Evolutionary conservation across 768 basidiomycete genomes (phyloP), one percentile per base, ranked within the genome.

Genomic region (Cystobasidium onofrii): DNA sequence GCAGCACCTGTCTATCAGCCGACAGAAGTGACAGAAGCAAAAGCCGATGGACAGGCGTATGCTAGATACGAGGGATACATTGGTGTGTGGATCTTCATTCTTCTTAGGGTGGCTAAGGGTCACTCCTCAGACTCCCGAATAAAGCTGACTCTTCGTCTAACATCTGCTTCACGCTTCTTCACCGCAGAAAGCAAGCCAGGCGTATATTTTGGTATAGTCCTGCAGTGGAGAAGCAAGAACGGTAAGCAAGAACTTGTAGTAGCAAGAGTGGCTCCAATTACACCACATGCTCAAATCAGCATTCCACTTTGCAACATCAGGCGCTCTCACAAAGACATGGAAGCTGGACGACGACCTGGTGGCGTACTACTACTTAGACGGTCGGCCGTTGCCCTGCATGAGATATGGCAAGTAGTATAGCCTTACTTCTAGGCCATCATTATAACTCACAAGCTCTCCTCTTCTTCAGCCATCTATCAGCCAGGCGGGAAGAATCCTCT

Each of bases 401-500:
- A 2, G 44, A 71, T 71, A 71, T 36, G 44, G 69, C 52, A 27
- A 33, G 66, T 41, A 29, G 9, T 4, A 13, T 18, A 50, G 10
- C n/a, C n/a, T n/a, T n/a, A n/a, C n/a, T n/a, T n/a, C n/a, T n/a
- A n/a, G n/a, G n/a, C n/a, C n/a, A n/a, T 18, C 34, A 27, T 41
- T 4, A 9, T 2, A 46, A 15, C 41, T 46, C 10, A 27, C 17
- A 52, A 6, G n/a, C 25, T 46, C 29, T n/a, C 25, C 4, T 67
- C 15, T 15, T 6, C 52, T 17, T 6, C 33, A 71, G 69, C 36
- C 33, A 71, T 71, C 36, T 39, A 41, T 17, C 50, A 57, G 29
- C 69, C 69, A 57, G 69, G 69, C 20, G 69, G 50, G 29, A 55
- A 71, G 34, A 71, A 71, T 46, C 69, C 69, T 10, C 69, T 71